Evolutionary conservation across 1,284 basidiomycete species (phyloP).

Genomic region (Leccinum subatratum): DNA sequence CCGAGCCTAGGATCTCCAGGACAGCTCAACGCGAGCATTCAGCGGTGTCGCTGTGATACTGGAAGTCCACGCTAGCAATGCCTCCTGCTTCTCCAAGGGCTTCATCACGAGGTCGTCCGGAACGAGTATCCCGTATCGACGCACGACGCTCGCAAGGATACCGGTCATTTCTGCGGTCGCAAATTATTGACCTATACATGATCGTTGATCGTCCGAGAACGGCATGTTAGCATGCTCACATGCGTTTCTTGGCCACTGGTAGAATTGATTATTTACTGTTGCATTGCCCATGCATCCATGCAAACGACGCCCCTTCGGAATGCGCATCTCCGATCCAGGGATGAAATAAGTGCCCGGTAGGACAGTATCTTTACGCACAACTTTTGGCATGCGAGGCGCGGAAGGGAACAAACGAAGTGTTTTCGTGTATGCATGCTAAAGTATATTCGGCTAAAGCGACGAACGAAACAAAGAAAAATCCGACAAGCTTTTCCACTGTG

Average conservation of each 20-base stretch:
- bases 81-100: conserved; percentile 26
- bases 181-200: no score
- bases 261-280: conserved; percentile 32
- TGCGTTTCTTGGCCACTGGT: conserved; percentile 37
- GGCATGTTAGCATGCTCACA: conserved; percentile 16
- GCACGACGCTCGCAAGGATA: no score
- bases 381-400: conserved; percentile 40
- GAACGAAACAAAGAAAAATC: background rate
- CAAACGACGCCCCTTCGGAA: conserved; percentile 39
- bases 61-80: conserved; percentile 30
- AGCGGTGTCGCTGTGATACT: conserved; percentile 31
- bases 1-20: conserved; percentile 14
- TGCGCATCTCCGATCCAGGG: conserved; percentile 30
- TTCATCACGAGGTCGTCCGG: conserved; percentile 31
- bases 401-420: conserved; percentile 40
- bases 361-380: conserved; percentile 34
- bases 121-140: conserved; percentile 34
- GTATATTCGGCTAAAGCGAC: conserved; percentile 31
- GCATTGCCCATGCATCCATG: conserved; percentile 38
- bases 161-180: no score
- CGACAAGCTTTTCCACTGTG: conserved; percentile 29
- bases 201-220: no score
- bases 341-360: conserved; percentile 36
- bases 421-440: conserved; percentile 39
- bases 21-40: conserved; percentile 23